These are phyloP conservation scores for Tuber borchii DNA, from an alignment of 495 filamentous ascomycete species.

Conservation along the genomic window DNA sequence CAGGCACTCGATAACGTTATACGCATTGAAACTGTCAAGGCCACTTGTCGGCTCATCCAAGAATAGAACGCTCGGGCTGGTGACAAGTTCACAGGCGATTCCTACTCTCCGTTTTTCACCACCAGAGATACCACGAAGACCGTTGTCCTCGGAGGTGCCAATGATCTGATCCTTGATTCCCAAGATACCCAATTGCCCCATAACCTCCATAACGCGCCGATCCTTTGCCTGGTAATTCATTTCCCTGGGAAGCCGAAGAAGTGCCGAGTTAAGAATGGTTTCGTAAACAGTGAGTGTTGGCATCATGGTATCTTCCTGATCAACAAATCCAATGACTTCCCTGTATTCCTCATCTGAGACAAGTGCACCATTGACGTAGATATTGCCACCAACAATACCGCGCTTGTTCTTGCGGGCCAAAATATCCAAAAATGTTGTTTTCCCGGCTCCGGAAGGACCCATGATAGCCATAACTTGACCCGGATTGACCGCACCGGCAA, in stretches of 20 bases:
- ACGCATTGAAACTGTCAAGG: conserved; percentile 90
- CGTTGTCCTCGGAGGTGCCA: conserved; percentile 87
- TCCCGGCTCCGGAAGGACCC: conserved; percentile 94
- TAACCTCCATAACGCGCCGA: conserved; percentile 82
- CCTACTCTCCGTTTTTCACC: conserved; percentile 94
- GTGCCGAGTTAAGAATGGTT: conserved; percentile 88
- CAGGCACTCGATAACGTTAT: conserved; percentile 93
- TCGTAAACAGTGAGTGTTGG: conserved; percentile 96
- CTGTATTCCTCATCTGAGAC: conserved; percentile 79
- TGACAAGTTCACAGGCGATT: conserved; percentile 96
- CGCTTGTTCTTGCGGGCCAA: conserved; percentile 96
- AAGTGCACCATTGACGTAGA: conserved; percentile 91
- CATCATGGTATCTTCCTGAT: conserved; percentile 97
- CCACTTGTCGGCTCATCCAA: conserved; percentile 95
- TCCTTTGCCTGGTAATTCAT: conserved; percentile 84
- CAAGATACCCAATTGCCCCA: conserved; percentile 87
- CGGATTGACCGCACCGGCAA: conserved; percentile 77
- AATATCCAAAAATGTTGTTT: conserved; percentile 96
- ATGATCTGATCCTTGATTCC: conserved; percentile 89
- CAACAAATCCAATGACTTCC: conserved; percentile 89
- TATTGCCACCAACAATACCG: conserved; percentile 68
- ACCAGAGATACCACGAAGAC: conserved; percentile 88
- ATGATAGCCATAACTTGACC: conserved; percentile 95
- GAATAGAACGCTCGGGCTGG: conserved; percentile 94
- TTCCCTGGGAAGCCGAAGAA: conserved; percentile 80